A percentile compares a stretch with the other conserved stretches of the same genome.
Evolutionary conservation across 306 rosid species (phyloP).

Genomic region (Benincasa hispida): DNA sequence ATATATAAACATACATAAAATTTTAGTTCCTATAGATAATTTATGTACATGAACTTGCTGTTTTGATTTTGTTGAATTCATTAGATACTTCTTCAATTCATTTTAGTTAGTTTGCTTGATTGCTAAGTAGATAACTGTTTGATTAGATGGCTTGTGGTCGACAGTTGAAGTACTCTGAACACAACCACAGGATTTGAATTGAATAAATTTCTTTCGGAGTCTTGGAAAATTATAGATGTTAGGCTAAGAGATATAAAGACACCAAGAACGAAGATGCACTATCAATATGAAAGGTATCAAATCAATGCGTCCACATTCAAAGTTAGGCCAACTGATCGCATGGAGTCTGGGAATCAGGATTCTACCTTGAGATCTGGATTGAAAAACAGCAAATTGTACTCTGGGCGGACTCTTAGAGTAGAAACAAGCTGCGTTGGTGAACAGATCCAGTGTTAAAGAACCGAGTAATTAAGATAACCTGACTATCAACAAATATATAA

Average conservation of each 20-base stretch:
- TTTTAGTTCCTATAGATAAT: neutral
- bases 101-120: neutral
- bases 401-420: slow-evolving; percentile 63
- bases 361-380: slow-evolving; percentile 69
- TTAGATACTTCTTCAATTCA: neutral
- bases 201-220: neutral
- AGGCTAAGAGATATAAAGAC: neutral
- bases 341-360: neutral
- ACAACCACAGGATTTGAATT: neutral
- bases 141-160: neutral
- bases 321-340: neutral
- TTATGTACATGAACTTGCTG: neutral
- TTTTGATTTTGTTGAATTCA: neutral
- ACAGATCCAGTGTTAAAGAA: slow-evolving; percentile 29
- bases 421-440: slow-evolving; percentile 70
- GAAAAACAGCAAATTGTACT: slow-evolving; percentile 57
- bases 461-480: slow-evolving; percentile 11
- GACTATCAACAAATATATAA: slow-evolving; percentile 3
- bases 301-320: neutral
- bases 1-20: too few relatives aligned
- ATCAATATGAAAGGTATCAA: neutral
- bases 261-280: neutral
- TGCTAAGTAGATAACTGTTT: neutral
- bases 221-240: neutral
- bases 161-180: neutral